Base-by-base conservation (phyloP, 225 moss, liverwort and hornwort genomes). In the Pleurozium schreberi region DNA sequence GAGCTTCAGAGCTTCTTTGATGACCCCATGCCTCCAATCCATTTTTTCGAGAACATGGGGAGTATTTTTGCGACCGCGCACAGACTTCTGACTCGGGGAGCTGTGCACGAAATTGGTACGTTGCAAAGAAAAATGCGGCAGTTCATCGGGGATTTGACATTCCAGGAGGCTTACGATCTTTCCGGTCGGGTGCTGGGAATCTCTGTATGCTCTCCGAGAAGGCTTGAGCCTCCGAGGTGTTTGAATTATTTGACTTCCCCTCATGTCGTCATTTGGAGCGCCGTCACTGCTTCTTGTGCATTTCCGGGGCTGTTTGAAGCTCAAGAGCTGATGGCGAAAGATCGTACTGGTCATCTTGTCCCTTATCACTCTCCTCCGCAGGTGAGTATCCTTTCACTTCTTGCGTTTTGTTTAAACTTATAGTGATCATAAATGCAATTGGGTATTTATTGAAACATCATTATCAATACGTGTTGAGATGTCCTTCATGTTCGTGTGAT, bases 241-340 rank as follows among this genome's bases (percentile, higher is more conserved):
- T 90, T 99, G 91, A 99, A 97, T 84, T 99, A 99, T 88, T 92
- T 99, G 53, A 99, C 97, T 59, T 97, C 99, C n/a, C 99, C 99
- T 50, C 99, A 99, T 90, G 99, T 99, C 33, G 96, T 99, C 45
- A 99, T 99, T 78, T 99, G 99, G 99, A 99, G 99, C 87, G 99
- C 99, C 19, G 96, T 99, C 65, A 99, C 99, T 89, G 99, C 99
- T 52, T 99, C 99, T 45, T 99, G 99, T 87, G 99, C 99, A 84
- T 99, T 99, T 86, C 99, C 99, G 57, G 97, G 97, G 50, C 93
- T 99, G 50, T 99, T 96, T 81, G 96, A 97, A 94, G 97, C 99
- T 45, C 99, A 99, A 85, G 99, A 99, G 88, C 91, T 99, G 57
- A 99, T 99, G 99, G 99, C 99, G 16, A 99, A 99, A 90, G 99